These are phyloP conservation scores for Skeletonema menzelii DNA, from an alignment of 108 stramenopile species.

Conservation along the genomic window DNA sequence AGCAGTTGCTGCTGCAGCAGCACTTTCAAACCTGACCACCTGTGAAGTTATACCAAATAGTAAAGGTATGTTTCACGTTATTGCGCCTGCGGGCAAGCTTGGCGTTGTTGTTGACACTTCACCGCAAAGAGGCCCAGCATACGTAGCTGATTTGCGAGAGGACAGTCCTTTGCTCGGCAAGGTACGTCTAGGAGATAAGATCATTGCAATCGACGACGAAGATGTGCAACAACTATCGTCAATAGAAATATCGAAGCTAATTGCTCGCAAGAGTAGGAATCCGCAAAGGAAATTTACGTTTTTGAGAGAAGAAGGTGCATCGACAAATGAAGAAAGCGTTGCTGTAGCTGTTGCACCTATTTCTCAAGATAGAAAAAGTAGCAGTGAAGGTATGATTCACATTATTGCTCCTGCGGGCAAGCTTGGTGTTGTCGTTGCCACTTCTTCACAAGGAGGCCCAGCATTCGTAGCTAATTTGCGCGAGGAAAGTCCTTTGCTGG, in stretches of 20 bases:
- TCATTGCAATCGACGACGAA: slow-evolving; percentile 70
- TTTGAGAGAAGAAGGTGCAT: background rate
- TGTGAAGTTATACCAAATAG: background rate
- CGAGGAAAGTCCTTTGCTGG: slow-evolving; percentile 46
- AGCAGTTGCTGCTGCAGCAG: background rate
- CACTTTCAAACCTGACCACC: background rate
- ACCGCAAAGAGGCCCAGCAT: slow-evolving; percentile 25
- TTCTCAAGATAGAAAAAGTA: background rate
- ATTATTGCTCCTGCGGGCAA: slow-evolving; percentile 16
- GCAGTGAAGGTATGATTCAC: background rate
- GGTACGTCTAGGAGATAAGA: slow-evolving; percentile 59
- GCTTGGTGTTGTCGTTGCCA: slow-evolving; percentile 25
- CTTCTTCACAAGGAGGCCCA: slow-evolving; percentile 5
- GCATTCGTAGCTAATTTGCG: slow-evolving; percentile 63
- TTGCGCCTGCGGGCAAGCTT: slow-evolving; percentile 29
- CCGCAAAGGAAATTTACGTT: slow-evolving; percentile 15
- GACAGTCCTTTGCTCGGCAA: slow-evolving; percentile 50
- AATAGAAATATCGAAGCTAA: slow-evolving; percentile 12
- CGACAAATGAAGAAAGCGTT: background rate
- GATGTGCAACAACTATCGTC: slow-evolving; percentile 36
- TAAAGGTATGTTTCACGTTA: slow-evolving; percentile 4
- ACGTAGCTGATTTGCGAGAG: slow-evolving; percentile 56
- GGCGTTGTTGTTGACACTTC: slow-evolving; percentile 25
- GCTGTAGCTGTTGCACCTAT: background rate
- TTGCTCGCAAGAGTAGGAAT: slow-evolving; percentile 15